Percentiles rank a stretch among this genome's conserved stretches.
Conservation (phyloP, 2,329 filamentous ascomycete genomes). For the Thielaviopsis populi region DNA sequence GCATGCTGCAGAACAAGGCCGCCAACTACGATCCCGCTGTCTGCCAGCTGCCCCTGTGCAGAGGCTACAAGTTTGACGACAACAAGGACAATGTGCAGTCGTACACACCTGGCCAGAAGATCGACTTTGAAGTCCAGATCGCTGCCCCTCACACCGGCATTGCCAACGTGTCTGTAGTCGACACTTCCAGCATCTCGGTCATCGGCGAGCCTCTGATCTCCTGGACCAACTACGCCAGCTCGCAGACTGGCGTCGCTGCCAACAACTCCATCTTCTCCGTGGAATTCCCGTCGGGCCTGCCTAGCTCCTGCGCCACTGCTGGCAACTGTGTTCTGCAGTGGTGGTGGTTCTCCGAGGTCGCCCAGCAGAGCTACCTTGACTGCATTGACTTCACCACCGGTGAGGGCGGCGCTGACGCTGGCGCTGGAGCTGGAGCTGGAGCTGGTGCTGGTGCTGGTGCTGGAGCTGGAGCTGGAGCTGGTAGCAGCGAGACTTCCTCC, state of each 20-base stretch:
- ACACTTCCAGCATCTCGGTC: slow-evolving; percentile 35
- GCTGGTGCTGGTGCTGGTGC: not conserved
- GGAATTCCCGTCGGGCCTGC: slow-evolving; percentile 23
- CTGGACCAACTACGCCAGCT: slow-evolving; percentile 41
- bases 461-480: too few relatives aligned
- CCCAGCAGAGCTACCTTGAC: slow-evolving; percentile 28
- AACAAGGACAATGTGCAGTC: slow-evolving; percentile 30
- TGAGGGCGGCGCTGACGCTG: slow-evolving; percentile 4
- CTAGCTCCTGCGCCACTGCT: slow-evolving; percentile 21
- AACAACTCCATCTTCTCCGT: slow-evolving; percentile 34
- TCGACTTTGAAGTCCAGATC: slow-evolving; percentile 29
- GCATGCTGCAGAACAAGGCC: slow-evolving; percentile 22
- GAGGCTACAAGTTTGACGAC: slow-evolving; percentile 32
- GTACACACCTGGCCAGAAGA: slow-evolving; percentile 29
- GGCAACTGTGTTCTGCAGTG: slow-evolving; percentile 31
- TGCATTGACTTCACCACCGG: slow-evolving; percentile 25
- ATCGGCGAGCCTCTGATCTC: slow-evolving; percentile 38
- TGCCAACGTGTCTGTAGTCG: slow-evolving; percentile 43
- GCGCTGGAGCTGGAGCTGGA: not conserved
- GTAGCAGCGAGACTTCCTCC: too few relatives aligned
- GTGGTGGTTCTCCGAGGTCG: slow-evolving; percentile 29
- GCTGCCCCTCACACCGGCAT: slow-evolving; percentile 33
- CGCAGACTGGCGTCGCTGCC: slow-evolving; percentile 25
- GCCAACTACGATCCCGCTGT: slow-evolving; percentile 19
- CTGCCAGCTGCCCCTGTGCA: slow-evolving; percentile 27